Base-by-base conservation (phyloP, 306 rosid species). In the Corylus heterophylla region DNA sequence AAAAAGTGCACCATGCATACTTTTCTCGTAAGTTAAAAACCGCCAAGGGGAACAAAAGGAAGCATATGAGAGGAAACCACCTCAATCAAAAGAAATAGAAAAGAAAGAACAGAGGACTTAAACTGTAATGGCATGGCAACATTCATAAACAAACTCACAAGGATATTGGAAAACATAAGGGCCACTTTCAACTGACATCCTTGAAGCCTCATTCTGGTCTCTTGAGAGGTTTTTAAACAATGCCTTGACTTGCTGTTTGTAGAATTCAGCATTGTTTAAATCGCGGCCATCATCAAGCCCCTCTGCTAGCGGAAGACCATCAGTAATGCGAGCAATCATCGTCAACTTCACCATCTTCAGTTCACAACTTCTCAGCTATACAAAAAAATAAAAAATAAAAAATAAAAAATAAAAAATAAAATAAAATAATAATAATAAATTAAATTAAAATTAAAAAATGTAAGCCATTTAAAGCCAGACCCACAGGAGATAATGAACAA, bases 81-180 rank as follows among this genome's bases (percentile, higher is more conserved):
- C 18, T 62, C 44, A 62, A 44, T 58, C 13, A 3, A 22, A 22
- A 20, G 35, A 20, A 20, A 58, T 58, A 10, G 11, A 58, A 25
- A 58, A 18, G 47, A 69, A 22, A 27, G 20, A 42, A 25, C 25
- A 35, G n/a, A 67, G 55, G 76, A 49, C 55, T 73, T 2, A 50
- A 39, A 18, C 12, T 11, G 63, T n/a, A 62, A 63, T 4, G n/a
- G 14, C 8, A 51, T 49, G 18, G 17, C n/a, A 22, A 49, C 22
- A 27, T 37, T 0, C 59, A 59, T 12, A 67, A 64, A 1, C 8
- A 63, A 52, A 74, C 31, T 79, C 17, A 76, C 70, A 85, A 90
- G 97, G 98, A 95, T 95, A 92, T 98, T 91, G 98, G 81, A 95
- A 90, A 78, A 95, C 47, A 54, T 90, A 95, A 71, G 98, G 97